Conservation (phyloP, 768 basidiomycete species). For the Boletus pseudopeckii region DNA sequence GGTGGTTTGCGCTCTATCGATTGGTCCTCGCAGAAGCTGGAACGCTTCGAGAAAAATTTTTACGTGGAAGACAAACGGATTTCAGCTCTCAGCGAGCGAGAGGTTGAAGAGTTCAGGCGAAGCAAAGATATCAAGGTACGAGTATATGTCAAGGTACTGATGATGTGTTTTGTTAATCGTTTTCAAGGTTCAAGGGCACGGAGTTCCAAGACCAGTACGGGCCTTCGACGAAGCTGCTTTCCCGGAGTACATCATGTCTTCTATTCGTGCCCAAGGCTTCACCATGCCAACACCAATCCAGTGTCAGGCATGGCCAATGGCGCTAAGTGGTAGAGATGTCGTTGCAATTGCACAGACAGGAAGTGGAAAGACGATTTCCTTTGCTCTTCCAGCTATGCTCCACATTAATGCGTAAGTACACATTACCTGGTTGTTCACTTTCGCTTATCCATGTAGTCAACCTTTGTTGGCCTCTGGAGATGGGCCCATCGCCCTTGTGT, state of each 20-base stretch:
- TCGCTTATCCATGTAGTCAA: constrained; percentile 52
- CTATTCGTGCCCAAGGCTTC: constrained; percentile 95
- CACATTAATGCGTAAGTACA: constrained; percentile 94
- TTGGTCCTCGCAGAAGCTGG: constrained; percentile 71
- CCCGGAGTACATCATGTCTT: constrained; percentile 92
- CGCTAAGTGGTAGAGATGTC: constrained; percentile 87
- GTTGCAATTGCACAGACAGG: constrained; percentile 98
- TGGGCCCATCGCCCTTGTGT: constrained; percentile 93
- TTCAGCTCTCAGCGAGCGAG: constrained; percentile 68
- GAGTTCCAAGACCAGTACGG: constrained; percentile 85
- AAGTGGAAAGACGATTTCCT: constrained; percentile 97
- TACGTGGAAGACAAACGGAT: constrained; percentile 90
- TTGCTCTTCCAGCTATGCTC: constrained; percentile 98
- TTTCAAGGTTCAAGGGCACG: constrained; percentile 76
- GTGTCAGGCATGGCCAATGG: constrained; percentile 99
- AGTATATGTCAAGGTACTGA: not conserved
- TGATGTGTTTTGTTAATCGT: not conserved
- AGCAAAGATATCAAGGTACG: constrained; percentile 83
- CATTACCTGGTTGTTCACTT: not conserved
- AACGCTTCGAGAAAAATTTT: constrained; percentile 97
- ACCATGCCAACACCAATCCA: constrained; percentile 90
- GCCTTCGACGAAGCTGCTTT: constrained; percentile 94
- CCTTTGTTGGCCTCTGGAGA: constrained; percentile 90
- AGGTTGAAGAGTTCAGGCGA: constrained; percentile 84
- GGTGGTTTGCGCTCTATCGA: constrained; percentile 79